Percentiles rank a stretch among this genome's conserved stretches.
phyloP scores from a whole-genome alignment of 2,329 filamentous ascomycete genomes.

The Periglandula ipomoeae region DNA sequence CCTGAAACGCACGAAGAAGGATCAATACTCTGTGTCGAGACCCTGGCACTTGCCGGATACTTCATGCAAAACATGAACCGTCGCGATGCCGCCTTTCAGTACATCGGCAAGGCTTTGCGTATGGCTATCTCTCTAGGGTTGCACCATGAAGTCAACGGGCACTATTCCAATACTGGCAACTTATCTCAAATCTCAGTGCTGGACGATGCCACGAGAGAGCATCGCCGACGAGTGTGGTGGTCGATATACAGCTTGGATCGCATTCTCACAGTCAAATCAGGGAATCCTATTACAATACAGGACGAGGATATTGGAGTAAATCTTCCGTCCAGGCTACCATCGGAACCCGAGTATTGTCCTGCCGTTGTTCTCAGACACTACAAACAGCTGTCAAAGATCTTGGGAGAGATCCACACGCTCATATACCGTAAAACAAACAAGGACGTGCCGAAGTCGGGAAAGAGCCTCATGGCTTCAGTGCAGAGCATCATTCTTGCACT shows the following conservation, averaged over 20 bases:
- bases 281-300: conserved; percentile 44
- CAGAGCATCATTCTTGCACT: conserved; percentile 40
- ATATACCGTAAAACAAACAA: conserved; percentile 37
- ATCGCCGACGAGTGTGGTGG: conserved; percentile 46
- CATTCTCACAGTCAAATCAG: conserved; percentile 43
- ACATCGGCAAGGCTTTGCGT: conserved; percentile 42
- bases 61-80: conserved; percentile 50
- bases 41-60: conserved; percentile 43
- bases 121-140: conserved; percentile 49
- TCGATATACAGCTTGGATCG: conserved; percentile 47
- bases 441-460: conserved; percentile 30
- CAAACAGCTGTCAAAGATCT: conserved; percentile 41
- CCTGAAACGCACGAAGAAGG: conserved; percentile 47
- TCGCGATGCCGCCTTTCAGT: conserved; percentile 44
- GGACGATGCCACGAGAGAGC: conserved; percentile 34
- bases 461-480: conserved; percentile 38
- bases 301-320: conserved; percentile 41
- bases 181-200: conserved; percentile 19
- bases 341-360: conserved; percentile 32
- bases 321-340: conserved; percentile 21
- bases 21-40: conserved; percentile 44
- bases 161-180: background rate
- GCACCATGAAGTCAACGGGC: conserved; percentile 38
- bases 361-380: conserved; percentile 41
- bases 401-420: conserved; percentile 35